Base-by-base conservation (phyloP, 768 basidiomycete genomes). In the Saitozyma sp. region DNA sequence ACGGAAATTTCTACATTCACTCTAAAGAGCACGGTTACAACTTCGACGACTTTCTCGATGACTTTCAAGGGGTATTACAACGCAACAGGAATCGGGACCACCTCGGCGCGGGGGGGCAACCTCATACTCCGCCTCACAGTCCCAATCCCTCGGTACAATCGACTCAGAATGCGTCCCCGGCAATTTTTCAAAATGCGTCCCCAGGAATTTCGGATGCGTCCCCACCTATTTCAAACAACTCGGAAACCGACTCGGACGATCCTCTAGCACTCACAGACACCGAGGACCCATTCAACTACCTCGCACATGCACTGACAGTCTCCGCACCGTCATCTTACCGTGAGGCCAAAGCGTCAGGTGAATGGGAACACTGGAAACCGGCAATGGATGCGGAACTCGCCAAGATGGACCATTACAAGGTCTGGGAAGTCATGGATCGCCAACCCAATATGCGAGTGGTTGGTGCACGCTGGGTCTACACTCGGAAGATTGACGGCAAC, bases 391-490 rank as follows among this genome's bases (percentile, higher is more conserved):
- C 57, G 10, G 59, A 60, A 38, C 37, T 60, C 7, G 39, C 16
- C 40, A 60, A 60, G 40, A 60, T 54, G 59, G 59, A 20, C 9
- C 19, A 58, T 8, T 58, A 58, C 39, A 51, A 50, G 37, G 51
- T 54, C 8, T 60, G 59, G 51, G 51, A 60, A 13, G 41, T 60
- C 9, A 39, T 60, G 10, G 19, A 13, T 17, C 41, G 20, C 13
- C 16, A 42, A 40, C 14, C 9, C 14, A 20, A 40, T 8, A 20
- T 56, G 55, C 29, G 40, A 19, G 43, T 46, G 11, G 14, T 56
- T n/a, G 41, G 55, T 7, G 59, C 43, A 9, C 13, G 29, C 16
- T 60, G 59, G 59, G 59, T 51, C 8, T 60, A 37, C 50, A 53
- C 59, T 3, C 10, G 51, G 6, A 52, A 60, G 51, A 53, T 52